These are phyloP conservation scores for Blastocystis sp. DNA, from an alignment of 352 stramenopile species.

Conservation along the genomic window DNA sequence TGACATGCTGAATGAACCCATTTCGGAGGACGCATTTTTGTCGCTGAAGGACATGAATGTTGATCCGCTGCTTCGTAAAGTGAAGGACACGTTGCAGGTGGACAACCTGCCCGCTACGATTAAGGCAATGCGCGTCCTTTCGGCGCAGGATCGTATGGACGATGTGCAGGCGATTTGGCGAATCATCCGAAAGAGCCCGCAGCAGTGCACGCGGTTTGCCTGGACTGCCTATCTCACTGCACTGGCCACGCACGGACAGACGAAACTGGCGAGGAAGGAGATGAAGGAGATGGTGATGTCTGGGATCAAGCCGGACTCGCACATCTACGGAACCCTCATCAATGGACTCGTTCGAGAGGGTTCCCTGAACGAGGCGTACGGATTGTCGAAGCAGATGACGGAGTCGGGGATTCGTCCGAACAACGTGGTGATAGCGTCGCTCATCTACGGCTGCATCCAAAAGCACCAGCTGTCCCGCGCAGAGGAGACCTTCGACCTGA, in stretches of 20 bases:
- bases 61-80: constrained; percentile 28
- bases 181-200: constrained; percentile 5
- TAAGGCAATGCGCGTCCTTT: constrained; percentile 58
- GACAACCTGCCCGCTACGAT: constrained; percentile 37
- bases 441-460: constrained; percentile 64
- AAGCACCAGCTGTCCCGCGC: constrained; percentile 30
- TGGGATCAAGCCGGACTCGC: constrained; percentile 9
- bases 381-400: constrained; percentile 21
- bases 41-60: constrained; percentile 51
- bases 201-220: constrained; percentile 50
- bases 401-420: constrained; percentile 49
- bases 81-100: constrained; percentile 55
- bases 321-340: constrained; percentile 32
- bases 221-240: constrained; percentile 46
- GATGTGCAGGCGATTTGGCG: constrained; percentile 41
- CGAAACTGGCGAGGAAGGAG: not conserved
- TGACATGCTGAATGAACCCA: constrained; percentile 24
- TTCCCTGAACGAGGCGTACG: constrained; percentile 23
- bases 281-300: constrained; percentile 64
- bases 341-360: constrained; percentile 30
- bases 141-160: constrained; percentile 40
- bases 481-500: constrained; percentile 59
- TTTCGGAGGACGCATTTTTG: constrained; percentile 26
- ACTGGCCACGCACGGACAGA: constrained; percentile 14
- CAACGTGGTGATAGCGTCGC: constrained; percentile 41